Base-by-base conservation (phyloP, 306 rosid species). In the Hippophae gyantsensis region DNA sequence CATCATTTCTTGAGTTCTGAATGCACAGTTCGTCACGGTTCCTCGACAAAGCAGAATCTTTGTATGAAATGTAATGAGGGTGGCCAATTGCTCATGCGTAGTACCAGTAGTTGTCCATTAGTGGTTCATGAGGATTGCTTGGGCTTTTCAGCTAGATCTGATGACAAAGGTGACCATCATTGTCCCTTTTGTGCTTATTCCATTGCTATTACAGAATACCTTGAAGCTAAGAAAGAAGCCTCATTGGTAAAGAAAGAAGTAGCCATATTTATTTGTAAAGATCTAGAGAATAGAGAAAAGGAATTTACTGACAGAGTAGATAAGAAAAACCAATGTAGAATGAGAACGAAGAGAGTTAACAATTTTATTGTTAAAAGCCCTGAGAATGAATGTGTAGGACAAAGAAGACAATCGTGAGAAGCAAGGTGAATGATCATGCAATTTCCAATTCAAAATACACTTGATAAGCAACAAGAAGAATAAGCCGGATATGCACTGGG, bases 121-220 rank as follows among this genome's bases (percentile, higher is more conserved):
- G 76, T 63, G 72, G 70, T 78, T 78, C 98, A 87, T 76, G 79
- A 79, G 76, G 70, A 54, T 61, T 85, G 96, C 57, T 46, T 85
- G 60, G 72, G 78, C 63, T 75, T 72, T 56, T 14, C 63, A 27
- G 68, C 70, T 52, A 72, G 60, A 43, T 59, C 75, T 61, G 80
- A 81, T 52, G 65, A 60, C 57, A 61, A 63, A 14, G 86, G 76
- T 4, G 69, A 75, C 45, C 76, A 76, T 54, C 58, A 73, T 57
- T 87, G 96, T 71, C 95, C 95, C n/a, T 83, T 81, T 60, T 90
- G 98, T 71, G 73, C 60, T 26, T 81, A 78, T 73, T 78, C 80
- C 52, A 78, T 40, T 41, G 71, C 82, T 65, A 61, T 72, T 60
- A 74, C 80, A 27, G 82, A 79, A 58, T 85, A 72, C 74, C 73